Base-by-base conservation (phyloP, 169 alveolate genomes). In the Cryptosporidium ryanae region DNA sequence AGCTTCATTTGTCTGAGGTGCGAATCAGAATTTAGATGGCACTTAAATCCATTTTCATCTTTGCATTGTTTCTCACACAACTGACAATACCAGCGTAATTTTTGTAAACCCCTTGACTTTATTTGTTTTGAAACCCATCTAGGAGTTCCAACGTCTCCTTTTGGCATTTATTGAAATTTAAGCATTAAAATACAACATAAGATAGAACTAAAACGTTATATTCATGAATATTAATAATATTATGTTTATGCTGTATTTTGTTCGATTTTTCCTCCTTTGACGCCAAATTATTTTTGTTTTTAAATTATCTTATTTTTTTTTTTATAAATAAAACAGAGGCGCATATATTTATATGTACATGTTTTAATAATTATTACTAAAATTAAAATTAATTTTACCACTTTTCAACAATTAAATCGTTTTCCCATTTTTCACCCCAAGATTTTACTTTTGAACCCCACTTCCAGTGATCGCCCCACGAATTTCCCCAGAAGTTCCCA, bases 41-140 rank as follows among this genome's bases (percentile, higher is more conserved):
- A 96, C 94, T 95, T 96, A 93, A 95, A 96, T 4, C 99, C 99
- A 70, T 96, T 96, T 82, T 96, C 98, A 71, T 96, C 99, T 29
- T 98, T 92, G 93, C 99, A 96, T 66, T 96, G 98, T 87, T 96
- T 96, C 90, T 96, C 96, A 71, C 99, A 96, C 97, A 96, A 94
- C 90, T 96, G 98, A 92, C 99, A 96, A 84, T 96, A 96, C 98
- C 98, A 96, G 55, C 96, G 96, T 48, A 95, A 93, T 91, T 95
- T 95, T 90, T 95, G 98, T 46, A 96, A 95, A 82, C 99, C 99
- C 65, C 93, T 94, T 71, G 97, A 95, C 94, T 95, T 96, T 95
- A 96, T 95, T 83, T 94, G 95, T 95, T 96, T 96, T 68, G 97
- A 96, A 82, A 95, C 91, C 98, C 98, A 96, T 95, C 95, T 96